These are phyloP conservation scores for Nicotiana obtusifolia DNA, from an alignment of 257 asterid species.

Conservation along the genomic window DNA sequence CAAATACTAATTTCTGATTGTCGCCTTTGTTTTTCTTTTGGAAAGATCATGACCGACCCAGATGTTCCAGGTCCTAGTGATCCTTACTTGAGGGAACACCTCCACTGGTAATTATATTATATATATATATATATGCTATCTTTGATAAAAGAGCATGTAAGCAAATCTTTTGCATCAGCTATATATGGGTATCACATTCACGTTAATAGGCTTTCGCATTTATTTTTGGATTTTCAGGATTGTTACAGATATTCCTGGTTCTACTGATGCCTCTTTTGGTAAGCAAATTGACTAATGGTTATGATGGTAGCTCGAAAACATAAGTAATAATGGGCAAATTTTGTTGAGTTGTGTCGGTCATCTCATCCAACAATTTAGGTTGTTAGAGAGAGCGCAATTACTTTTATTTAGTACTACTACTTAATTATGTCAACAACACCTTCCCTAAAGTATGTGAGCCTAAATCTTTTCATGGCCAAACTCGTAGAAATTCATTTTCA, in stretches of 20 bases:
- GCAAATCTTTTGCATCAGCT: neutral
- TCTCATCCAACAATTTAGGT: no score
- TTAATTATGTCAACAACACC: neutral
- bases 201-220: neutral
- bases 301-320: neutral
- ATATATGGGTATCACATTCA: neutral
- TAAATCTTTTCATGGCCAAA: neutral
- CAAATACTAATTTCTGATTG: neutral
- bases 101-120: slow-evolving; percentile 51
- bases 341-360: neutral
- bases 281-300: slow-evolving; percentile 1
- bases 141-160: neutral
- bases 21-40: slow-evolving; percentile 23
- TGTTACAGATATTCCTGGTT: slow-evolving; percentile 84
- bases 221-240: slow-evolving; percentile 40
- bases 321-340: neutral
- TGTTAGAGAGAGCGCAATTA: neutral
- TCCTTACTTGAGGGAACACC: slow-evolving; percentile 81
- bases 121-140: neutral
- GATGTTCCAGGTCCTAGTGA: slow-evolving; percentile 90
- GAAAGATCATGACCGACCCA: slow-evolving; percentile 80
- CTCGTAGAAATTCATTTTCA: neutral
- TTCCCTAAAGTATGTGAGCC: neutral
- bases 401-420: neutral
- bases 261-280: slow-evolving; percentile 81